phyloP scores from a whole-genome alignment of 148 eudicot genomes.

The Arbutus unedo region DNA sequence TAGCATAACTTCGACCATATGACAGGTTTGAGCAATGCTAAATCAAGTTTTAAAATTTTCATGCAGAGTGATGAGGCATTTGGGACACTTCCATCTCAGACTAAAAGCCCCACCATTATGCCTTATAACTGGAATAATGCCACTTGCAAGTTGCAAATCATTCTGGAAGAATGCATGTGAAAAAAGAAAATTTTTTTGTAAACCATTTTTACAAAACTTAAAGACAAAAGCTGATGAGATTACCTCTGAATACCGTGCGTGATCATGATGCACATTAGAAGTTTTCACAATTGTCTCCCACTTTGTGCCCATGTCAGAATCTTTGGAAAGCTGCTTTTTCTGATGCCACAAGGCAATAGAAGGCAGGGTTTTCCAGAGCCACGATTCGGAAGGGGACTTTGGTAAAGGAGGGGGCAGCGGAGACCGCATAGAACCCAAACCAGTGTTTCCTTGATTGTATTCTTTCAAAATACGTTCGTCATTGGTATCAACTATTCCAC shows the following conservation, averaged over 20 bases:
- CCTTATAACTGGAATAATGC: background rate
- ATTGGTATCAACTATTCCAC: slow-evolving; percentile 20
- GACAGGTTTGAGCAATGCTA: background rate
- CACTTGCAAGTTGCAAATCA: background rate
- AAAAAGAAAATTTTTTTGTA: background rate
- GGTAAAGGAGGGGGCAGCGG: slow-evolving; percentile 81
- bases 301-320: slow-evolving; percentile 39
- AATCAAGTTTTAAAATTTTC: background rate
- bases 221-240: background rate
- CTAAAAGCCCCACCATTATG: background rate
- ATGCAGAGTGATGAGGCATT: background rate
- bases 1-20: background rate
- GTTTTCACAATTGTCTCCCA: slow-evolving; percentile 97
- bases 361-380: slow-evolving; percentile 81
- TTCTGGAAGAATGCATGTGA: background rate
- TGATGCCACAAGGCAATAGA: slow-evolving; percentile 52
- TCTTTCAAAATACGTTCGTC: slow-evolving; percentile 28
- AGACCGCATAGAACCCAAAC: slow-evolving; percentile 24
- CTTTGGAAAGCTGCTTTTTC: slow-evolving; percentile 40
- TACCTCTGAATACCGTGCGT: slow-evolving; percentile 89
- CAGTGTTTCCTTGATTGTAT: slow-evolving; percentile 12
- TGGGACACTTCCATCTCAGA: background rate
- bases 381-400: slow-evolving; percentile 94
- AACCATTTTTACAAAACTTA: background rate
- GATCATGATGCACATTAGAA: slow-evolving; percentile 69